These are phyloP conservation scores for Cystobasidium sp. DNA, from an alignment of 1,284 basidiomycete species.

Conservation along the genomic window DNA sequence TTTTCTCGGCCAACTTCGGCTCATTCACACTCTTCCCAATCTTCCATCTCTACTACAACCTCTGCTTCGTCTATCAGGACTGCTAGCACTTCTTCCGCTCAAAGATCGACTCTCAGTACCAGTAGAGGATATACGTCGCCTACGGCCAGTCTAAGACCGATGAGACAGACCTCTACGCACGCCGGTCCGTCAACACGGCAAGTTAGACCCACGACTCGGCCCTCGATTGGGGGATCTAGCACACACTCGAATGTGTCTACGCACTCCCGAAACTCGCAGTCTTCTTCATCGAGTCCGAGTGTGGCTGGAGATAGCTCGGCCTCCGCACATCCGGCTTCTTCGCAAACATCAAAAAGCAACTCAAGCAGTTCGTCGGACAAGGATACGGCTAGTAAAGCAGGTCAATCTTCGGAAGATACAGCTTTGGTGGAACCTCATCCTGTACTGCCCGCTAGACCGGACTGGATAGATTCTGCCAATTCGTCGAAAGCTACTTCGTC, in stretches of 20 bases:
- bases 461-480: constrained; percentile 3
- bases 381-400: not conserved
- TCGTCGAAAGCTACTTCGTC: constrained; percentile 15
- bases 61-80: constrained; percentile 36
- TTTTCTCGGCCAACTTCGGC: constrained; percentile 16
- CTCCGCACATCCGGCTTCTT: constrained; percentile 4
- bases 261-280: constrained; percentile 12
- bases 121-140: constrained; percentile 4
- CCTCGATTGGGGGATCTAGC: constrained; percentile 1
- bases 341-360: constrained; percentile 15
- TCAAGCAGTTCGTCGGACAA: constrained; percentile 19
- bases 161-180: constrained; percentile 19
- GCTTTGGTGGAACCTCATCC: constrained; percentile 14
- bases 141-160: constrained; percentile 6
- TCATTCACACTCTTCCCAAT: constrained; percentile 37
- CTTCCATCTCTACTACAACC: constrained; percentile 36
- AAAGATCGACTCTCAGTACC: constrained; percentile 4
- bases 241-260: constrained; percentile 4
- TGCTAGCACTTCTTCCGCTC: constrained; percentile 37
- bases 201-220: not conserved
- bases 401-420: not conserved
- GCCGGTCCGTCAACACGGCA: not conserved
- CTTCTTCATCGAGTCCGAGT: constrained; percentile 17
- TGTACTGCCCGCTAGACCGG: constrained; percentile 10
- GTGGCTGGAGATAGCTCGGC: not conserved